Evolutionary conservation across 768 basidiomycete genomes (phyloP), one percentile per base, ranked within the genome.

Genomic region (Boletus barrowsii): DNA sequence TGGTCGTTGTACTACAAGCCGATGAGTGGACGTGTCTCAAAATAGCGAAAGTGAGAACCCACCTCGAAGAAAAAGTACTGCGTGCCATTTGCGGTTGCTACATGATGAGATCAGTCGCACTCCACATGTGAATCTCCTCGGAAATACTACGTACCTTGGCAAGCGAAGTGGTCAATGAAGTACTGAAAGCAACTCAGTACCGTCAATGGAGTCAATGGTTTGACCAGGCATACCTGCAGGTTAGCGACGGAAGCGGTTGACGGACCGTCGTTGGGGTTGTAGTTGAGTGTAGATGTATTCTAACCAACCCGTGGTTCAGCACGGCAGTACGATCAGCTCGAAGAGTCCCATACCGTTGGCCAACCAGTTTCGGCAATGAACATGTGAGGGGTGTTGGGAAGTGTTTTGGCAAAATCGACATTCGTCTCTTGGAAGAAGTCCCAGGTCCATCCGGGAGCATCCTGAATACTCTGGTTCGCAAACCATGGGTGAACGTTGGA

Each of bases 401-500:
- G 75, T 0, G 58, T 49, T 10, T 72, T 58, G 1, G 92, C 88
- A n/a, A 73, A 65, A 8, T 61, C 70, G 6, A 91, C 79, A 65
- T 95, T 79, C n/a, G 72, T 79, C 10, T 76, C 65, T 55, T 86
- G 62, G 77, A 94, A 97, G 76, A 91, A 98, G 0, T 79, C 61
- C 17, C 74, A 75, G 0, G 92, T 94, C 96, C 96, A 99, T 7
- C 60, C 79, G 0, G 94, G 90, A 0, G 88, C 86, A 4, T 79
- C 62, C 5, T 81, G 68, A 24, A 86, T 83, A 9, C 81, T 77
- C 24, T 87, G 80, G 60, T 87, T 84, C n/a, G 88, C 95, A 67
- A 97, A 98, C 92, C 91, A 94, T 4, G 93, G 86, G 65, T 96
- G 93, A 8, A 93, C 91, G 57, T 97, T 96, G 7, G 91, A 81